These are phyloP conservation scores for Populus deltoides DNA, from an alignment of 345 rosid genomes.

Conservation along the genomic window DNA sequence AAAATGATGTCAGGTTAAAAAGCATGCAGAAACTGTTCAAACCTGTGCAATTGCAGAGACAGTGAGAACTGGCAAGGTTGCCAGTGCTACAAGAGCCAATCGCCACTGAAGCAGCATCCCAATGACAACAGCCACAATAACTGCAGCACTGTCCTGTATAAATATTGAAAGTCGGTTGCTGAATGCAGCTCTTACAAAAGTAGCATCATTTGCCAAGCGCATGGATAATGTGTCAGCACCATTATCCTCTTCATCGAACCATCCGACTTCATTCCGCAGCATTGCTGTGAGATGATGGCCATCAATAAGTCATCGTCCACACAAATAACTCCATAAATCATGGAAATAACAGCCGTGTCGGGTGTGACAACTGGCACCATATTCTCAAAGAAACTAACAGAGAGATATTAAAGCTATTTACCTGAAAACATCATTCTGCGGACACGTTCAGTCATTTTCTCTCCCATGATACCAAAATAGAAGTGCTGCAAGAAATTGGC, in stretches of 20 bases:
- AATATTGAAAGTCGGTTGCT: conserved; percentile 98
- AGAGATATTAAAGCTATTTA: conserved; percentile 23
- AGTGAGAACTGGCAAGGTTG: conserved; percentile 82
- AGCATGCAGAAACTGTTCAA: conserved; percentile 26
- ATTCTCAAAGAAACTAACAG: conserved; percentile 3
- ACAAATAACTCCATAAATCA: conserved; percentile 2
- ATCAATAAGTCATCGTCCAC: conserved; percentile 19
- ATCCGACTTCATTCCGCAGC: conserved; percentile 97
- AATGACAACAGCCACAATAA: conserved; percentile 81
- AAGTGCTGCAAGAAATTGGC: conserved; percentile 98
- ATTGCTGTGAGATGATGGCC: conserved; percentile 62
- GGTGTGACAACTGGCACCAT: not conserved
- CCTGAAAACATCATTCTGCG: conserved; percentile 99
- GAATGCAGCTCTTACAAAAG: conserved; percentile 96
- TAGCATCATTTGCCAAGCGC: conserved; percentile 99
- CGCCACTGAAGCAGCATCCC: conserved; percentile 92
- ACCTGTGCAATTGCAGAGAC: conserved; percentile 98
- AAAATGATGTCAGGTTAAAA: not conserved
- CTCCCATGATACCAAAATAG: conserved; percentile 99
- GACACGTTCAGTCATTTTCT: conserved; percentile 97
- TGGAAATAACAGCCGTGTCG: not conserved
- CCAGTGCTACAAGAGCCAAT: conserved; percentile 91
- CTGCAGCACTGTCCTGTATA: conserved; percentile 93
- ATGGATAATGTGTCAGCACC: conserved; percentile 94
- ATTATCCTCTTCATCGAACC: conserved; percentile 98